Evolutionary conservation across 2,329 filamentous ascomycete genomes (phyloP).

Genomic region (Intubia oerlemansii): DNA sequence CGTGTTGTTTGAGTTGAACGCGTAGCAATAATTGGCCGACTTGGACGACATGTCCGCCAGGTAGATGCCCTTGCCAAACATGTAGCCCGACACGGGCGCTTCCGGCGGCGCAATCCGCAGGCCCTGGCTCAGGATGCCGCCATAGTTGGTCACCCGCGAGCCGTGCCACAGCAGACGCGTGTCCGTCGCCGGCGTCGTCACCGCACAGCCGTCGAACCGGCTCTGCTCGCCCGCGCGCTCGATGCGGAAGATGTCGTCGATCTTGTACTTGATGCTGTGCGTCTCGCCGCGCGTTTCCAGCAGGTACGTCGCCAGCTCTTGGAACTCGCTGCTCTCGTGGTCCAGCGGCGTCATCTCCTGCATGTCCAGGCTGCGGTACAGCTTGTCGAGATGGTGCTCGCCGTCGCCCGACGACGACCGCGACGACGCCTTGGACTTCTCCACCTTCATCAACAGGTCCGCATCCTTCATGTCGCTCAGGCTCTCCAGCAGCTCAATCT

Average conservation of each 20-base stretch:
- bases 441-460: constrained; percentile 52
- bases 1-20: constrained; percentile 38
- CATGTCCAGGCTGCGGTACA: constrained; percentile 50
- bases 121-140: constrained; percentile 65
- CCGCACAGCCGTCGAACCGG: constrained; percentile 39
- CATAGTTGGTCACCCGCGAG: constrained; percentile 64
- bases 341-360: constrained; percentile 56
- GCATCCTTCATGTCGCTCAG: constrained; percentile 74
- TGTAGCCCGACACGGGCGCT: constrained; percentile 60
- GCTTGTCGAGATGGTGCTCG: constrained; percentile 47
- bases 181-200: constrained; percentile 30
- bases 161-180: constrained; percentile 75
- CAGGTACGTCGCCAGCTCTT: constrained; percentile 44
- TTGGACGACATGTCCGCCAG: constrained; percentile 72
- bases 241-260: constrained; percentile 67
- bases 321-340: constrained; percentile 36
- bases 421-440: constrained; percentile 29
- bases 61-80: constrained; percentile 84
- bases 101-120: constrained; percentile 77
- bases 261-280: constrained; percentile 35
- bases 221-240: constrained; percentile 51
- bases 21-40: constrained; percentile 55
- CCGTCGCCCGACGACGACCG: constrained; percentile 19
- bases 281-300: constrained; percentile 42
- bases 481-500: constrained; percentile 62